Evolutionary conservation across 1,284 basidiomycete species (phyloP).

Genomic region (Puccinia polysora): DNA sequence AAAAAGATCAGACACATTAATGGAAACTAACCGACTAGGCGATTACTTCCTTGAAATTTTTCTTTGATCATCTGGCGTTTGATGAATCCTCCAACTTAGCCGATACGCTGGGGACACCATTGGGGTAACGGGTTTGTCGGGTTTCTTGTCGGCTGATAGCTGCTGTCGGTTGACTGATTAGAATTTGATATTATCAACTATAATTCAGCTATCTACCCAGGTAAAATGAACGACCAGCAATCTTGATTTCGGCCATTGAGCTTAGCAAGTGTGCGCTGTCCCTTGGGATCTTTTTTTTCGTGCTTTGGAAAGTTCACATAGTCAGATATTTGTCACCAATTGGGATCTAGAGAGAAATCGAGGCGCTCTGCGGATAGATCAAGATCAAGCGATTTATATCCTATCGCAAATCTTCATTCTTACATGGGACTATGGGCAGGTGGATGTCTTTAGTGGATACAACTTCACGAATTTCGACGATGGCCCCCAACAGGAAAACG

Average conservation of each 20-base stretch:
- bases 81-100: too few relatives aligned
- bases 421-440: slow-evolving; percentile 37
- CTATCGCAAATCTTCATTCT: slow-evolving; percentile 23
- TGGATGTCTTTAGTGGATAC: slow-evolving; percentile 36
- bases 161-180: too few relatives aligned
- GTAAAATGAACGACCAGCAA: too few relatives aligned
- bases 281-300: neutral
- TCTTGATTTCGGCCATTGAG: too few relatives aligned
- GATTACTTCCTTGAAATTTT: too few relatives aligned
- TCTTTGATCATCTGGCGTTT: too few relatives aligned
- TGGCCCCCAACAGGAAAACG: neutral
- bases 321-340: slow-evolving; percentile 35
- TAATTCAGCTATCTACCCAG: slow-evolving; percentile 26
- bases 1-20: too few relatives aligned
- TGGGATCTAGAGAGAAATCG: slow-evolving; percentile 30
- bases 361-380: neutral
- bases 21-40: too few relatives aligned
- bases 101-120: slow-evolving; percentile 29
- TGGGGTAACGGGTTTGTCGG: slow-evolving; percentile 34
- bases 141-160: too few relatives aligned
- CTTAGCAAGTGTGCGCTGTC: too few relatives aligned
- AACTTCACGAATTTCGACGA: slow-evolving; percentile 38
- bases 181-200: too few relatives aligned
- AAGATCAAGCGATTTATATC: neutral
- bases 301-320: slow-evolving; percentile 6